phyloP scores from a whole-genome alignment of 1,139 yeast genomes.

The Saccharomyces hybrid region DNA sequence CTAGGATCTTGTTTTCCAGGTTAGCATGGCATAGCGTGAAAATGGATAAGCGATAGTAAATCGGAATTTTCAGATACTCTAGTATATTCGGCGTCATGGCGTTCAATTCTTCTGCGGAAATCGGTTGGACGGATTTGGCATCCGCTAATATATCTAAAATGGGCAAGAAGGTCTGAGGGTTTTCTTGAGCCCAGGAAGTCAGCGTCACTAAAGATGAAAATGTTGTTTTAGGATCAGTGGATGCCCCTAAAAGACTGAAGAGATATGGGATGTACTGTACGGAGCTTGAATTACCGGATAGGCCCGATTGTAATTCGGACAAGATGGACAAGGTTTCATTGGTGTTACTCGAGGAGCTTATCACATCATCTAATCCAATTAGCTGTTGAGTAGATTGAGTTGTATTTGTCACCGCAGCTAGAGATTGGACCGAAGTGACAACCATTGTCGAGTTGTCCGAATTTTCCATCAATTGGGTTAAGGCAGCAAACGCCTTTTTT shows the following conservation, averaged over 20 bases:
- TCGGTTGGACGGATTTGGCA: slow-evolving; percentile 13
- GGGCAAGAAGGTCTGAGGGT: slow-evolving; percentile 23
- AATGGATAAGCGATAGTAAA: slow-evolving; percentile 26
- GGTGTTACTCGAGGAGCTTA: slow-evolving; percentile 19
- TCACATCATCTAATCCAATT: slow-evolving; percentile 18
- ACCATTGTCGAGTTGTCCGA: slow-evolving; percentile 19
- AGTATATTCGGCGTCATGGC: slow-evolving; percentile 22
- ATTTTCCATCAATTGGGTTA: slow-evolving; percentile 15
- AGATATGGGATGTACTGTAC: slow-evolving; percentile 20
- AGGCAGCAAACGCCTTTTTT: slow-evolving; percentile 16
- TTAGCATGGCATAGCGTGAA: slow-evolving; percentile 27
- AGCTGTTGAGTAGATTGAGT: slow-evolving; percentile 23
- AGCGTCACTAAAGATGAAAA: slow-evolving; percentile 24
- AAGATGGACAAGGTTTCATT: slow-evolving; percentile 19
- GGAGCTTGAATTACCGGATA: slow-evolving; percentile 13
- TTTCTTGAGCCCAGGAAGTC: slow-evolving; percentile 22
- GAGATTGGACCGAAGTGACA: slow-evolving; percentile 14
- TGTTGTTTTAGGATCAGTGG: slow-evolving; percentile 24
- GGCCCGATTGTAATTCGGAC: slow-evolving; percentile 14
- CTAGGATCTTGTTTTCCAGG: slow-evolving; percentile 14
- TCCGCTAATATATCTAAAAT: slow-evolving; percentile 18
- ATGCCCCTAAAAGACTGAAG: slow-evolving; percentile 19
- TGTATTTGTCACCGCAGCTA: slow-evolving; percentile 20
- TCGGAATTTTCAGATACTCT: slow-evolving; percentile 23
- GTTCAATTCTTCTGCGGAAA: slow-evolving; percentile 18